These are phyloP conservation scores for Kappamyces sp. DNA, from an alignment of 192 early-diverging fungal species.

Conservation along the genomic window DNA sequence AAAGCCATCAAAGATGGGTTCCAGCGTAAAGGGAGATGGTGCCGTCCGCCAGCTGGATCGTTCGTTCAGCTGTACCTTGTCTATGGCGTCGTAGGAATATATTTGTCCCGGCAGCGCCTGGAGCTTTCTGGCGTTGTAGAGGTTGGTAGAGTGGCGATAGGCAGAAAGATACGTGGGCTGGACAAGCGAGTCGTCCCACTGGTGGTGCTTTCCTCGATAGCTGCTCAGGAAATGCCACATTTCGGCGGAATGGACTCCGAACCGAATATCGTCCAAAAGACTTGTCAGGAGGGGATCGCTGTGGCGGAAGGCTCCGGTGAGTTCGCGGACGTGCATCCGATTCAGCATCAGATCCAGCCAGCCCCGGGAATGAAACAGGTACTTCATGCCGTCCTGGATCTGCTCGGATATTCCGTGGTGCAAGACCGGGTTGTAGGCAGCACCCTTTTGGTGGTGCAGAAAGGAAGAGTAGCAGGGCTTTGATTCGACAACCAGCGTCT, in stretches of 20 bases:
- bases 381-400: too few relatives aligned
- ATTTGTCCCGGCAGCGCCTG: slow-evolving; percentile 3
- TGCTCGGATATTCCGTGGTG: too few relatives aligned
- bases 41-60: not conserved
- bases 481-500: too few relatives aligned
- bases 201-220: not conserved
- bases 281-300: slow-evolving; percentile 27
- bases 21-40: not conserved
- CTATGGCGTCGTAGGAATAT: slow-evolving; percentile 16
- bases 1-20: not conserved
- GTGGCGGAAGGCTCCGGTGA: slow-evolving; percentile 28
- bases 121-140: slow-evolving; percentile 24
- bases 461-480: too few relatives aligned
- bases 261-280: slow-evolving; percentile 33
- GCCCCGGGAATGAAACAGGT: too few relatives aligned
- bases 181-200: not conserved
- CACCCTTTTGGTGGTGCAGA: too few relatives aligned
- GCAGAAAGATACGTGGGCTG: slow-evolving; percentile 35
- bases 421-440: too few relatives aligned
- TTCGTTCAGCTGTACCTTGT: slow-evolving; percentile 6
- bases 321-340: too few relatives aligned
- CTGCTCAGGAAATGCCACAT: slow-evolving; percentile 15
- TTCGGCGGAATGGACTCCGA: slow-evolving; percentile 27
- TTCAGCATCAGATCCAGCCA: too few relatives aligned
- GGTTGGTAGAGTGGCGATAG: slow-evolving; percentile 21